These are phyloP conservation scores for Trypanosoma mega DNA, from an alignment of 208 protist species.

Conservation along the genomic window DNA sequence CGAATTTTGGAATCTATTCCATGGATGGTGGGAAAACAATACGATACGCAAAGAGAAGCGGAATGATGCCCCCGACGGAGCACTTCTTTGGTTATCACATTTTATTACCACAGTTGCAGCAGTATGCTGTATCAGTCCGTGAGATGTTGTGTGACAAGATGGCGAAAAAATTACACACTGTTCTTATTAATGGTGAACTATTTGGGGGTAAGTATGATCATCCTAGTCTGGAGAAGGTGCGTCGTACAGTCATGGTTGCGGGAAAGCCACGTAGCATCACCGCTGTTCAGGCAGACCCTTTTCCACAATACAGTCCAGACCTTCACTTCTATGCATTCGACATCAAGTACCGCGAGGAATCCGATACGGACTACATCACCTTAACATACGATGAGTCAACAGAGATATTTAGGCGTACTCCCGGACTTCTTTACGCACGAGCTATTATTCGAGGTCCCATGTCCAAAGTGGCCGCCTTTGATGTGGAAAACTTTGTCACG, in stretches of 20 bases:
- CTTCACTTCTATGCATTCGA: conserved; percentile 90
- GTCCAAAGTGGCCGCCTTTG: conserved; percentile 74
- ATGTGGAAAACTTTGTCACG: conserved; percentile 81
- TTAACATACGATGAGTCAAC: conserved; percentile 72
- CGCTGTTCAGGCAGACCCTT: conserved; percentile 72
- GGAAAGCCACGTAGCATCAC: conserved; percentile 44
- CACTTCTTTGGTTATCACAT: conserved; percentile 89
- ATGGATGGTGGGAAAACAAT: conserved; percentile 50
- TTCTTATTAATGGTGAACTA: conserved; percentile 82
- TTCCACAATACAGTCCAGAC: conserved; percentile 87
- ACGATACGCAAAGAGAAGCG: conserved; percentile 78
- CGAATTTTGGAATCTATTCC: conserved; percentile 88
- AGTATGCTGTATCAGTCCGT: conserved; percentile 34
- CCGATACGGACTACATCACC: conserved; percentile 33
- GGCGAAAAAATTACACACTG: conserved; percentile 31
- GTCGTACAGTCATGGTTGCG: conserved; percentile 48
- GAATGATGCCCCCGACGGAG: conserved; percentile 72
- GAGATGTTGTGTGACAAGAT: conserved; percentile 44
- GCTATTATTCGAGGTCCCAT: conserved; percentile 77
- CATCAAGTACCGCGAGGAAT: conserved; percentile 67
- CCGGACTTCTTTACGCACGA: conserved; percentile 70
- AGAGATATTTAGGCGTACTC: conserved; percentile 66
- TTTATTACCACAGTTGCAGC: conserved; percentile 65
- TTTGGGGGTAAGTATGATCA: conserved; percentile 90
- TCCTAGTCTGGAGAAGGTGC: conserved; percentile 47